A percentile compares a stretch with the other conserved stretches of the same genome.
phyloP scores from a whole-genome alignment of 169 alveolate species.

The Amoebophrya sp. region DNA sequence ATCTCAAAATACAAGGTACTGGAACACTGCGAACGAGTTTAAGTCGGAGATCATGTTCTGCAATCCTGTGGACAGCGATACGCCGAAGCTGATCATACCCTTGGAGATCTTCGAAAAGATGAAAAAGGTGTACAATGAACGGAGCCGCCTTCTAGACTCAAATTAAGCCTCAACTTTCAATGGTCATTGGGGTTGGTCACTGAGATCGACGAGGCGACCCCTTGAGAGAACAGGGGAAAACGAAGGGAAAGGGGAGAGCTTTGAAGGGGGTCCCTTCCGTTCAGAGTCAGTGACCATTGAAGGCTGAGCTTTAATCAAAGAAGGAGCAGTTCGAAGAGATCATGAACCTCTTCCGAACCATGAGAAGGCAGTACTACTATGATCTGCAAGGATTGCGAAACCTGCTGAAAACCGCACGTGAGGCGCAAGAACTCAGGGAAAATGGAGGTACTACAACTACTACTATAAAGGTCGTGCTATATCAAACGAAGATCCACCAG shows the following conservation, averaged over 20 bases:
- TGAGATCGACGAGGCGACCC: too few relatives aligned
- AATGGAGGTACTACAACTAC: background rate
- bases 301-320: too few relatives aligned
- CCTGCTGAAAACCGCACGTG: background rate
- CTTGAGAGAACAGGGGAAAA: too few relatives aligned
- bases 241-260: too few relatives aligned
- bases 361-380: background rate
- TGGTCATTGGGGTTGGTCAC: too few relatives aligned
- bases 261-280: too few relatives aligned
- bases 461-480: too few relatives aligned
- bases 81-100: conserved; percentile 18
- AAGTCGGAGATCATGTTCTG: conserved; percentile 12
- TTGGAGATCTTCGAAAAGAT: background rate
- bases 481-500: too few relatives aligned
- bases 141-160: background rate
- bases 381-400: background rate
- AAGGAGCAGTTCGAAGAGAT: background rate
- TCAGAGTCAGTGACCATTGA: too few relatives aligned
- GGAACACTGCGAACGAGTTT: background rate
- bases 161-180: too few relatives aligned
- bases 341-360: background rate
- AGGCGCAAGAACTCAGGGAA: background rate
- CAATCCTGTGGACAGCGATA: conserved; percentile 21
- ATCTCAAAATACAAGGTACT: too few relatives aligned
- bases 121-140: conserved; percentile 8